phyloP scores from a whole-genome alignment of 345 rosid species.

The Citrus maxima region DNA sequence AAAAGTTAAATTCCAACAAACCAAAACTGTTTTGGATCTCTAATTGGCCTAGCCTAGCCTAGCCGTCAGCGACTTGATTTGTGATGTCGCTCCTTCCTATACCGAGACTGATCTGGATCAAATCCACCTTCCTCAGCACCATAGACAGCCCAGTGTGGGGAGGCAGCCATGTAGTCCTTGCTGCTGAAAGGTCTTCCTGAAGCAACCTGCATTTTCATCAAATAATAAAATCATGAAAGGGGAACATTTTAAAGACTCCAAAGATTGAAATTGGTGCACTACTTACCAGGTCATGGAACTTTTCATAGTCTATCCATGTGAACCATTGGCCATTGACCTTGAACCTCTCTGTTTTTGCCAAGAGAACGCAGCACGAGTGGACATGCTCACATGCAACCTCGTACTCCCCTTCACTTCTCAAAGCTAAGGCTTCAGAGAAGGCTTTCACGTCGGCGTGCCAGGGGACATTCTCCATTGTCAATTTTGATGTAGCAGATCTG shows the following conservation, averaged over 20 bases:
- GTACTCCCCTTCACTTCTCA: conserved; percentile 71
- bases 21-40: background rate
- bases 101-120: conserved; percentile 81
- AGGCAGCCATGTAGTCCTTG: conserved; percentile 77
- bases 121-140: conserved; percentile 97
- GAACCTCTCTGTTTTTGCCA: conserved; percentile 88
- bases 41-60: conserved; percentile 12
- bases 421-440: conserved; percentile 83
- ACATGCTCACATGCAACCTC: conserved; percentile 98
- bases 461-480: conserved; percentile 97
- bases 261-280: conserved; percentile 4
- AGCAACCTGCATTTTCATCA: conserved; percentile 53
- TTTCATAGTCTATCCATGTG: conserved; percentile 98
- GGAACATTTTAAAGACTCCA: background rate
- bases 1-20: background rate
- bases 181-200: conserved; percentile 76
- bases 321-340: conserved; percentile 79
- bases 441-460: conserved; percentile 94
- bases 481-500: conserved; percentile 91
- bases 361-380: conserved; percentile 91
- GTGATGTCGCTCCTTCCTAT: conserved; percentile 82
- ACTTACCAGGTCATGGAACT: conserved; percentile 88
- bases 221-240: background rate
- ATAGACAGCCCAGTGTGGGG: conserved; percentile 94
- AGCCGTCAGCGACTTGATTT: conserved; percentile 43